phyloP scores from a whole-genome alignment of 805 yeast species.

The Isabelozyma gotoi region DNA sequence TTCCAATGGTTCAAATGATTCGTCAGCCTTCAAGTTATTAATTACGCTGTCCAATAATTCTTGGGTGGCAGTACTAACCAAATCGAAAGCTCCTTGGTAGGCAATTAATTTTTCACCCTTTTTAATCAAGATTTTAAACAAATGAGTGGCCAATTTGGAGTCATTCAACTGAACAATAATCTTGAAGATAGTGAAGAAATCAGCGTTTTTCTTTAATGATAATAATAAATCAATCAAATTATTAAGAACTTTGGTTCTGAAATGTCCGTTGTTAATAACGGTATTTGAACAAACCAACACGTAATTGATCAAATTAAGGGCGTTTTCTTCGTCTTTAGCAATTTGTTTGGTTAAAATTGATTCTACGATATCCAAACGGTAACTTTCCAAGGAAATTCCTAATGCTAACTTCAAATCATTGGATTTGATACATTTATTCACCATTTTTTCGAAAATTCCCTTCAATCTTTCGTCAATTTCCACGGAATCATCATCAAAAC shows the following conservation, averaged over 20 bases:
- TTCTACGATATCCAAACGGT: slow-evolving; percentile 78
- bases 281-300: slow-evolving; percentile 72
- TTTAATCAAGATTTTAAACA: slow-evolving; percentile 64
- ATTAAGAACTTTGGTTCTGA: slow-evolving; percentile 65
- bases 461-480: slow-evolving; percentile 61
- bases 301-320: slow-evolving; percentile 62
- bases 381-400: slow-evolving; percentile 88
- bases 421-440: slow-evolving; percentile 68
- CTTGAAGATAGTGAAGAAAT: slow-evolving; percentile 80
- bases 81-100: slow-evolving; percentile 92
- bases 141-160: slow-evolving; percentile 60
- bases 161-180: slow-evolving; percentile 88
- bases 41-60: slow-evolving; percentile 67
- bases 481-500: slow-evolving; percentile 21
- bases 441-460: slow-evolving; percentile 81
- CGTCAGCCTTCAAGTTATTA: slow-evolving; percentile 35
- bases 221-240: slow-evolving; percentile 62
- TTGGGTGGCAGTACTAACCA: slow-evolving; percentile 89
- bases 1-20: slow-evolving; percentile 20
- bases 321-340: slow-evolving; percentile 47
- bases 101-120: slow-evolving; percentile 58
- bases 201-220: slow-evolving; percentile 55
- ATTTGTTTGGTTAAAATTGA: slow-evolving; percentile 47
- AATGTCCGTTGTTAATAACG: slow-evolving; percentile 61
- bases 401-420: slow-evolving; percentile 79